Conservation (phyloP, 352 stramenopile species). For the Globisporangium alternatum region DNA sequence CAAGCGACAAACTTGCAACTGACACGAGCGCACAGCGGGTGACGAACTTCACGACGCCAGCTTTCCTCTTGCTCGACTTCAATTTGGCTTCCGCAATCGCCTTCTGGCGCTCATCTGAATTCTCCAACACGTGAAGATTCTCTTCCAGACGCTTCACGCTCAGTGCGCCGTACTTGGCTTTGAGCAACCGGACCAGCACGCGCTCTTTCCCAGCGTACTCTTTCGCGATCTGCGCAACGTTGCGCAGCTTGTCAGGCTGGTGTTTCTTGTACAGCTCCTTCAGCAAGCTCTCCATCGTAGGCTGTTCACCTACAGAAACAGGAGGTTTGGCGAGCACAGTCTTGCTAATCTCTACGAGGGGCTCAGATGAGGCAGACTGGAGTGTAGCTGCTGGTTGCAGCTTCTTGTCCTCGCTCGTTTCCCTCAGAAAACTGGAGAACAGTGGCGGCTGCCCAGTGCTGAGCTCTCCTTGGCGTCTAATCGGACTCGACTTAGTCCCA, state of each 20-base stretch:
- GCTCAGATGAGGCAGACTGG: background rate
- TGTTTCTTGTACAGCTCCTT: slow-evolving; percentile 74
- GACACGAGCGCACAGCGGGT: slow-evolving; percentile 17
- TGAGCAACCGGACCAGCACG: slow-evolving; percentile 54
- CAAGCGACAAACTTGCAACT: slow-evolving; percentile 2
- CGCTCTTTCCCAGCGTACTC: slow-evolving; percentile 66
- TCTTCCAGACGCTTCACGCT: slow-evolving; percentile 73
- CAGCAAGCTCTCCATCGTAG: slow-evolving; percentile 56
- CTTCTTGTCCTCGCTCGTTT: background rate
- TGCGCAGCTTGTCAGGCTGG: slow-evolving; percentile 71
- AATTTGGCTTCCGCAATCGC: background rate
- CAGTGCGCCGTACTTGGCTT: slow-evolving; percentile 68
- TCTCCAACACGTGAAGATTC: slow-evolving; percentile 48
- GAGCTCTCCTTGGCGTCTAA: slow-evolving; percentile 8
- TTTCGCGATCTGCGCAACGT: slow-evolving; percentile 48
- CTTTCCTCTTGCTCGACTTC: background rate
- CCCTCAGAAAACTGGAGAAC: background rate
- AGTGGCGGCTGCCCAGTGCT: background rate
- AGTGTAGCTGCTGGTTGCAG: background rate
- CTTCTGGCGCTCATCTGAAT: slow-evolving; percentile 27
- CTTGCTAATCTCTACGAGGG: background rate
- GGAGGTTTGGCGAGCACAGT: background rate
- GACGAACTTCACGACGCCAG: slow-evolving; percentile 14
- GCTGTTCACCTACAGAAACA: background rate
- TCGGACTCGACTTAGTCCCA: slow-evolving; percentile 11